Base-by-base conservation (phyloP, 2,329 filamentous ascomycete species). In the Conoideocrella luteorostrata region DNA sequence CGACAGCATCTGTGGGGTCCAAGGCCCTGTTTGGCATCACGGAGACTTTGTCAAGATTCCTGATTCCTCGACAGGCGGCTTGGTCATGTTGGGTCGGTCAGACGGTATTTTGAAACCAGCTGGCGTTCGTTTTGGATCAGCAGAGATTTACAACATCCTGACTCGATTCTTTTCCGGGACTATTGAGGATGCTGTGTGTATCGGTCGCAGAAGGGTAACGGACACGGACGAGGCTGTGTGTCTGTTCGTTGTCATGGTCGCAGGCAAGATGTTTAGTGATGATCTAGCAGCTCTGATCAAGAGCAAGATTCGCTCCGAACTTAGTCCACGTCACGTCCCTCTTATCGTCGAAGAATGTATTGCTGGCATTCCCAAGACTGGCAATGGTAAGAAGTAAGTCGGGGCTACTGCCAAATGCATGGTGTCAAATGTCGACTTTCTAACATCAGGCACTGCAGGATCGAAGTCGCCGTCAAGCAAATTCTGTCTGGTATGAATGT, bases 61-160 rank as follows among this genome's bases (percentile, higher is more conserved):
- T 7, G 84, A 89, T 53, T 76, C 80, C 0, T 57, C 67, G 13
- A 93, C 87, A 0, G 82, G 87, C 11, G 88, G 89, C 0, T 68
- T 97, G 9, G 74, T 88, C 52, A 97, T 97, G 91, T 76, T 97
- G 0, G 91, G 93, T 3, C 78, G 91, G 21, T 93, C 86, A 41
- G 91, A 98, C 56, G 93, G 93, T 4, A 87, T 97, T 5, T 69
- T 98, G 12, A 98, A 98, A 61, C 93, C 93, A 0, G 80, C 84
- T 0, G 93, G 93, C 3, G 88, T 98, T 15, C 75, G 91, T 0
- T 97, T 98, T 58, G 91, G 91, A 4, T 89, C 83, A 24, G 89
- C 91, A 1, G 93, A 98, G 69, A 95, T 98, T 17, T 97, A 97
- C 66, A 96, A 95, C 60, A 74, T 96, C n/a, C 69, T 97, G 22